Conservation (phyloP, 2,329 filamentous ascomycete species). For the Uncinocarpus reesii region DNA sequence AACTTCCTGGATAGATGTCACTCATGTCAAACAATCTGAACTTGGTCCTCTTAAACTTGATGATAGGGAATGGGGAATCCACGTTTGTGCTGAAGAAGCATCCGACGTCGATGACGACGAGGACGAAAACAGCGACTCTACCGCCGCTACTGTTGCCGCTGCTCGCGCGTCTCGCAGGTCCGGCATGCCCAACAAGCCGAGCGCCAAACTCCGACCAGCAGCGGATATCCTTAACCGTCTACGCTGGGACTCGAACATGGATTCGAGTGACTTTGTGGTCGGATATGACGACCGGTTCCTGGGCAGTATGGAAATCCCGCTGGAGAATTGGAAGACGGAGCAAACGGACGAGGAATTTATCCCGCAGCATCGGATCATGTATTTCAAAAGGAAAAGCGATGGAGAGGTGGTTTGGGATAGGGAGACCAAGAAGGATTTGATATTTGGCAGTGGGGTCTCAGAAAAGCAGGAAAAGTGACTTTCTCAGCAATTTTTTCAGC, state of each 20-base stretch:
- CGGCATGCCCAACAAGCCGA: neutral
- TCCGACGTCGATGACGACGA: slow-evolving; percentile 14
- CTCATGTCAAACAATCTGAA: slow-evolving; percentile 22
- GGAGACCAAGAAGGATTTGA: slow-evolving; percentile 36
- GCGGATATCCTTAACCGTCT: slow-evolving; percentile 42
- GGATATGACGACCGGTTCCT: slow-evolving; percentile 47
- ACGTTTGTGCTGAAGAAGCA: slow-evolving; percentile 2
- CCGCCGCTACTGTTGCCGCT: slow-evolving; percentile 1
- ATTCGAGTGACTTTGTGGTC: slow-evolving; percentile 40
- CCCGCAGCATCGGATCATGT: slow-evolving; percentile 45
- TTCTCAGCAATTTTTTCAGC: too few relatives aligned
- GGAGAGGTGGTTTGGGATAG: slow-evolving; percentile 44
- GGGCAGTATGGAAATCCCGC: slow-evolving; percentile 39
- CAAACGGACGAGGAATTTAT: slow-evolving; percentile 48
- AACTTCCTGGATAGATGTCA: slow-evolving; percentile 29
- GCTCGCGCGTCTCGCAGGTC: neutral
- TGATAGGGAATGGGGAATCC: slow-evolving; percentile 15
- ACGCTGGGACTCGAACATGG: slow-evolving; percentile 41
- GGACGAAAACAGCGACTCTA: slow-evolving; percentile 9
- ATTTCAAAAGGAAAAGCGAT: slow-evolving; percentile 36
- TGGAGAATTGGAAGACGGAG: slow-evolving; percentile 45
- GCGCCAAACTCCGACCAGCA: slow-evolving; percentile 18
- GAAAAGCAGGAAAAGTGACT: neutral
- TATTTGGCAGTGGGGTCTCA: slow-evolving; percentile 37
- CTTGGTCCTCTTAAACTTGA: slow-evolving; percentile 17